A percentile compares a stretch with the other conserved stretches of the same genome.
Evolutionary conservation across 1,284 basidiomycete genomes (phyloP).

Genomic region (Malassezia pachydermatis): DNA sequence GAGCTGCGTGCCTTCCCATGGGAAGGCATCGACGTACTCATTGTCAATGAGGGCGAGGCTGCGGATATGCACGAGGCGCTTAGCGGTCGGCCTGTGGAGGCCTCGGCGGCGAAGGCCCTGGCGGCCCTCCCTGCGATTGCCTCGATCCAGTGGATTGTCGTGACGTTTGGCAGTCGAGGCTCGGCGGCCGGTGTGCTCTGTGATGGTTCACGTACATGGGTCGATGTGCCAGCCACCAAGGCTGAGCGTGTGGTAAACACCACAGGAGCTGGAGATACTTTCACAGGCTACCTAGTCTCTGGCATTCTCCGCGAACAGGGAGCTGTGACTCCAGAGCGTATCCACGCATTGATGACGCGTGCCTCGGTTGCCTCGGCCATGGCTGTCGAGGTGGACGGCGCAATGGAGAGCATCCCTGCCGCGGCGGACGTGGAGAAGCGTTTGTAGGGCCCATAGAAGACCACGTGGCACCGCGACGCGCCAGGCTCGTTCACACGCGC

Average conservation of each 20-base stretch:
- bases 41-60: conserved; percentile 55
- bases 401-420: conserved; percentile 41
- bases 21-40: conserved; percentile 51
- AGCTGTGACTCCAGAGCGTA: conserved; percentile 2
- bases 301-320: conserved; percentile 23
- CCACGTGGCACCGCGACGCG: too few species aligned
- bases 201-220: conserved; percentile 15
- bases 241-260: conserved; percentile 37
- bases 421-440: conserved; percentile 23
- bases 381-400: conserved; percentile 41
- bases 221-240: conserved; percentile 25
- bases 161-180: conserved; percentile 36
- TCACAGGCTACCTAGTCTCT: conserved; percentile 39
- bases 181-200: conserved; percentile 29
- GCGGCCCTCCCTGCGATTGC: conserved; percentile 19
- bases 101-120: conserved; percentile 19
- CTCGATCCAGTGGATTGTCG: conserved; percentile 32
- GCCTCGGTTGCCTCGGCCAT: conserved; percentile 34
- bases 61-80: conserved; percentile 39
- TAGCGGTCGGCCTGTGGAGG: not conserved
- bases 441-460: too few species aligned
- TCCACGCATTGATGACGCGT: conserved; percentile 20
- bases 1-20: conserved; percentile 52
- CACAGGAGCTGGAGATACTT: conserved; percentile 46
- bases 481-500: too few species aligned